Base-by-base conservation (phyloP, 228 moss, liverwort and hornwort species). In the Sphagnum fallax region DNA sequence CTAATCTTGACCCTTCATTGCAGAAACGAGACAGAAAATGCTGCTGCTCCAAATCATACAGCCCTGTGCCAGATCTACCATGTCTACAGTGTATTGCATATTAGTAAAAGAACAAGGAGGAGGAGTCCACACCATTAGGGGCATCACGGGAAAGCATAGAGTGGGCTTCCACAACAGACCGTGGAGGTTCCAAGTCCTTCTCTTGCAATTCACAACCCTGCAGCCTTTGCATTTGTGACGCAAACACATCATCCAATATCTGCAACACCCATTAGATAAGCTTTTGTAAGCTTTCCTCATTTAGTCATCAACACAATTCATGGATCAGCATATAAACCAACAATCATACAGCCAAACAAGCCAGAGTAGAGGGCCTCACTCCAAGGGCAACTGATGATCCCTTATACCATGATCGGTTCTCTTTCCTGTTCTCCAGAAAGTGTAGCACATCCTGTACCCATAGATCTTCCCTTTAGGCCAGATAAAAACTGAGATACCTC, bases 191-290 rank as follows among this genome's bases (percentile, higher is more conserved):
- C 52, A 95, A 78, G 65, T 95, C 92, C 76, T 95, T 95, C 68
- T 95, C 94, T 78, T 88, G 94, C 51, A 95, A 74, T 6, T 84
- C 87, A 63, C 88, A 90, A 5, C 92, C 94, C 74, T 95, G 94
- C 66, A 91, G 74, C 64, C 90, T 80, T 75, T 91, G 94, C 92
- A 95, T 95, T 74, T 95, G 94, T 8, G 94, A 90, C 32, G 92
- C 94, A 50, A 95, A 95, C 50, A 92, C 90, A 61, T 95, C 94
- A 73, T 95, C 92, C 70, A 95, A 73, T 16, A 91, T 95, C 94
- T 94, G 91, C 53, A 65, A 5, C 49, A 50, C 5, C 49, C 48
- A 52, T 49, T 16, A 70, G 69, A 10, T 2, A n/a, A 8, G 6
- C 32, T 32, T 32, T 32, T 32, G 32, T 32, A 65, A 32, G 12